Conservation (phyloP, 2,329 filamentous ascomycete species). For the Colletotrichum sp. region DNA sequence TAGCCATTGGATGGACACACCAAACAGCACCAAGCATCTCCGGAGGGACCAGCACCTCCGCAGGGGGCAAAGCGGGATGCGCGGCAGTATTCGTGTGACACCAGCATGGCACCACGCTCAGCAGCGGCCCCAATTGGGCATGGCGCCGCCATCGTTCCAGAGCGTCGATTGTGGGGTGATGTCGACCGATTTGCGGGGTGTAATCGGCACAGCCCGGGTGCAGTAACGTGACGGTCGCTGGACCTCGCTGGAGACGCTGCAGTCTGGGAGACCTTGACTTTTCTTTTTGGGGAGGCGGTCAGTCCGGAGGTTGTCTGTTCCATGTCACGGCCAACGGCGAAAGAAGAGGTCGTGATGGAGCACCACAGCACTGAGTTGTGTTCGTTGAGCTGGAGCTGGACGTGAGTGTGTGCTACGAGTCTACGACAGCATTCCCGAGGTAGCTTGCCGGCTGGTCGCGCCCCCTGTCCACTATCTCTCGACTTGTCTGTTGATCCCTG, state of each 20-base stretch:
- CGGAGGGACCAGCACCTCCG: not conserved
- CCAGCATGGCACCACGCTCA: conserved; percentile 17
- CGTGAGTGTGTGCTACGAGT: not conserved
- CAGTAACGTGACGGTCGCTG: conserved; percentile 7
- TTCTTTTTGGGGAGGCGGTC: not conserved
- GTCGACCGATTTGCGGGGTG: conserved; percentile 19
- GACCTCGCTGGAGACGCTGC: not conserved
- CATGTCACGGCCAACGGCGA: not conserved
- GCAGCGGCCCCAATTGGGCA: conserved; percentile 10
- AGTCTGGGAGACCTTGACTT: not conserved
- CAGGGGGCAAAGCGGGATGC: conserved; percentile 16
- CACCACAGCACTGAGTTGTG: not conserved
- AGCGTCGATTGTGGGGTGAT: conserved; percentile 20
- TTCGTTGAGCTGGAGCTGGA: not conserved
- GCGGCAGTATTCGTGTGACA: conserved; percentile 13
- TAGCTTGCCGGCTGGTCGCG: not conserved
- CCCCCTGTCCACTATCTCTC: not conserved
- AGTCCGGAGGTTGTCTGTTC: not conserved
- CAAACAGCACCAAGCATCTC: not conserved
- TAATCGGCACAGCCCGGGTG: conserved; percentile 19
- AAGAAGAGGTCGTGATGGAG: not conserved
- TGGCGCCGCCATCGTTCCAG: conserved; percentile 18
- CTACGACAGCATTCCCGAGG: not conserved
- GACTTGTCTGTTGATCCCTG: conserved; percentile 5
- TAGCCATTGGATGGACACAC: not conserved